Evolutionary conservation across 805 yeast species (phyloP).

Genomic region (Candida tibetensis): DNA sequence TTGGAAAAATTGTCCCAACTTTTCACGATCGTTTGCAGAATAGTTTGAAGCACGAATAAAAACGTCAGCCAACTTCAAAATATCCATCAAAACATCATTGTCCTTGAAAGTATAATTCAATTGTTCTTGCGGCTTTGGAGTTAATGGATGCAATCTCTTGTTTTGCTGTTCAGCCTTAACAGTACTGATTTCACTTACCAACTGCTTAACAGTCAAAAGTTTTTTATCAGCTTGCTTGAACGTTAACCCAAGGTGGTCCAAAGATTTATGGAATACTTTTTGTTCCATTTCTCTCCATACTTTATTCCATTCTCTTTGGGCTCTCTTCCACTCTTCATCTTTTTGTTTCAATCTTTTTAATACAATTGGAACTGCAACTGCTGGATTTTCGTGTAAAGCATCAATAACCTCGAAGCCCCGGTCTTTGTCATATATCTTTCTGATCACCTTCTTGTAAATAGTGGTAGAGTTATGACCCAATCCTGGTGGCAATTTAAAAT

Average conservation of each 20-base stretch:
- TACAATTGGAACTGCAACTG: constrained; percentile 91
- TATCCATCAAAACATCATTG: constrained; percentile 67
- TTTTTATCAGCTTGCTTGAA: constrained; percentile 97
- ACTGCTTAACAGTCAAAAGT: constrained; percentile 80
- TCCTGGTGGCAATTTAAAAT: constrained; percentile 86
- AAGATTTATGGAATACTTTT: constrained; percentile 86
- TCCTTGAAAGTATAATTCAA: constrained; percentile 65
- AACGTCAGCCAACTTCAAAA: constrained; percentile 61
- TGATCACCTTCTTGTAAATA: constrained; percentile 87
- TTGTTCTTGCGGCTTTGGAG: constrained; percentile 80
- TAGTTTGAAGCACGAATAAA: constrained; percentile 72
- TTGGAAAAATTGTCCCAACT: constrained; percentile 66
- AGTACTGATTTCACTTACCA: constrained; percentile 88
- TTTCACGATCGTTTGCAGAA: constrained; percentile 77
- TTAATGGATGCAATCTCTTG: constrained; percentile 79
- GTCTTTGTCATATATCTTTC: constrained; percentile 90
- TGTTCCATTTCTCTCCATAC: constrained; percentile 99
- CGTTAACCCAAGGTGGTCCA: constrained; percentile 93
- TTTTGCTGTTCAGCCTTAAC: constrained; percentile 89
- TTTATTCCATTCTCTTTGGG: constrained; percentile 98
- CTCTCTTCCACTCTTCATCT: constrained; percentile 98
- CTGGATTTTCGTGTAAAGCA: constrained; percentile 93
- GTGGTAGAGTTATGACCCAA: constrained; percentile 89
- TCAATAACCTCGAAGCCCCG: constrained; percentile 95
- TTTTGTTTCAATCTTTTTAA: constrained; percentile 91